phyloP scores from a whole-genome alignment of 2,329 filamentous ascomycete species.

The Colletotrichum chrysophilum region DNA sequence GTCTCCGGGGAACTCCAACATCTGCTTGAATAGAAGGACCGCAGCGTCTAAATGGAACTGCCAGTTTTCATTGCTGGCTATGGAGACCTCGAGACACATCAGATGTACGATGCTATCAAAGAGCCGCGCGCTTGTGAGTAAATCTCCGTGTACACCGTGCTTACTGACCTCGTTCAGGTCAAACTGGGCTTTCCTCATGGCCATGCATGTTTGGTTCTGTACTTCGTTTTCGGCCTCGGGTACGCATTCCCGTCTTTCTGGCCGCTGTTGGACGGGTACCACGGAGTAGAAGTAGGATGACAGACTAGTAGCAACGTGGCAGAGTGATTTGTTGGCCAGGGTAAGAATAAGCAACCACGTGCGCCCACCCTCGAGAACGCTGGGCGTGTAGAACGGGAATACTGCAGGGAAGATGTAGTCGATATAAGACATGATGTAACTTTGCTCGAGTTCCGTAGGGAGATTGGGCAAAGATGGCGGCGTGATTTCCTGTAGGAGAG shows the following conservation, averaged over 20 bases:
- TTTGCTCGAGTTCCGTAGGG: constrained; percentile 25
- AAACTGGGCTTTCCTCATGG: constrained; percentile 46
- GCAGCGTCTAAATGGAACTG: constrained; percentile 55
- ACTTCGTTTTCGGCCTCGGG: constrained; percentile 36
- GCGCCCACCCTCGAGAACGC: constrained; percentile 57
- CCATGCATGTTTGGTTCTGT: constrained; percentile 47
- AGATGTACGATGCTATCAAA: constrained; percentile 58
- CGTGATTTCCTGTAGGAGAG: neutral
- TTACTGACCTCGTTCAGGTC: constrained; percentile 42
- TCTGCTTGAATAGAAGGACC: constrained; percentile 51
- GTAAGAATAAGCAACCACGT: constrained; percentile 65
- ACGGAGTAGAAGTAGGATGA: constrained; percentile 62
- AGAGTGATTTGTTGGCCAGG: constrained; percentile 60
- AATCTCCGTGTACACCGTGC: constrained; percentile 31
- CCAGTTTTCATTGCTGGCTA: constrained; percentile 51
- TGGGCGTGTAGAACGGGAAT: constrained; percentile 66
- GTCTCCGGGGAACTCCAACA: constrained; percentile 38
- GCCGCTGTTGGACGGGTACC: constrained; percentile 29
- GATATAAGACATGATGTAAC: constrained; percentile 62
- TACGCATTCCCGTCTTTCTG: constrained; percentile 23
- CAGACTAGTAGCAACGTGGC: constrained; percentile 60
- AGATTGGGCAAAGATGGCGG: neutral
- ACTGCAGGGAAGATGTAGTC: constrained; percentile 67
- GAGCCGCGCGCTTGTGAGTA: constrained; percentile 39
- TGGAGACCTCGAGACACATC: constrained; percentile 56